Evolutionary conservation across 805 yeast species (phyloP), one percentile per base, ranked within the genome.

Genomic region (Suhomyces faveliae): DNA sequence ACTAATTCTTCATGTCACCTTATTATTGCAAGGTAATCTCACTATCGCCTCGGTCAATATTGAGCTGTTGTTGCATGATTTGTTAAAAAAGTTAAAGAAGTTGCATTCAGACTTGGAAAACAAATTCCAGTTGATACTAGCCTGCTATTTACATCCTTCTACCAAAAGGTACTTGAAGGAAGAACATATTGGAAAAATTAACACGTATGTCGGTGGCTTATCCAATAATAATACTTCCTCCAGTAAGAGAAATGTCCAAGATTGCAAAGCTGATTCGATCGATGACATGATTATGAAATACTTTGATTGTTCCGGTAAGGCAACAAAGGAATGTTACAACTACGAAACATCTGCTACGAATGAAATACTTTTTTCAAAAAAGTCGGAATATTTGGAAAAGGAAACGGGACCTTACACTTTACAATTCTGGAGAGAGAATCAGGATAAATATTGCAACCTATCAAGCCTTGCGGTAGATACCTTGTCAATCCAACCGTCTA

Each of bases 291-390:
- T 63, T 13, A 50, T 62, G 58, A 50, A 56, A 35, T 47, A 54
- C 17, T 64, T 64, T 48, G 56, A 62, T 39, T 64, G 68, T 45
- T 56, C 60, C 6, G 68, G 67, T 5, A 62, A 52, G 25, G 50
- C 62, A 2, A 56, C 57, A 24, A 56, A 53, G 29, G 69, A 64
- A 51, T 58, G 63, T 30, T 51, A 60, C 40, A 40, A 42, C 13
- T 64, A 60, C 49, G 69, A 64, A 48, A 57, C 63, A 4, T 55
- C 57, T 9, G 56, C 57, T 6, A 46, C 52, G 2, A 53, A 48
- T 25, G 56, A 53, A 35, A 52, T 58, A 21, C 39, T 44, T 12
- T 50, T 52, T 25, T 23, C 48, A 7, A 48, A 40, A n/a, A 22
- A 35, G 10, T 11, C 53, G 1, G 41, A 24, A 9, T 53, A 53